Evolutionary conservation across 192 early-diverging fungal genomes (phyloP).

Genomic region (Hyaloraphidium curvatum): DNA sequence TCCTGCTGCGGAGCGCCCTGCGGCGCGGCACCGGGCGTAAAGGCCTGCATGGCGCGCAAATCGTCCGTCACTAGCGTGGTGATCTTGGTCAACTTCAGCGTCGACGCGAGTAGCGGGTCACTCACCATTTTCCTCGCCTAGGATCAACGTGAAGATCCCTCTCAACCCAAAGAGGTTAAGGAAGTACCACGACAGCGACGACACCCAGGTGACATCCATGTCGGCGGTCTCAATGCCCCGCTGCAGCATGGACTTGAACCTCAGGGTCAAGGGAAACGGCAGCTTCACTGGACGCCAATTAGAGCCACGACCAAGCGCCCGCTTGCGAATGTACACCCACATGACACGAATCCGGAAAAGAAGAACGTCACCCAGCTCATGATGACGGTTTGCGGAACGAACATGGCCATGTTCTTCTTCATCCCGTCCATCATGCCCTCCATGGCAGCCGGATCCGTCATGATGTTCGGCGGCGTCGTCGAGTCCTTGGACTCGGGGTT

Average conservation of each 20-base stretch:
- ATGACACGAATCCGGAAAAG: constrained; percentile 91
- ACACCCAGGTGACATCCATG: constrained; percentile 97
- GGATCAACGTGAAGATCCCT: constrained; percentile 74
- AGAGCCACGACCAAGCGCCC: background rate
- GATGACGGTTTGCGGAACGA: constrained; percentile 95
- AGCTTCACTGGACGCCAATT: constrained; percentile 47
- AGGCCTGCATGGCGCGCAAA: constrained; percentile 65
- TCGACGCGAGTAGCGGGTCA: background rate
- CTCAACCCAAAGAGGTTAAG: constrained; percentile 88
- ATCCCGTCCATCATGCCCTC: constrained; percentile 93
- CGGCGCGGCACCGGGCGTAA: constrained; percentile 32
- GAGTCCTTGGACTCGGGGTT: constrained; percentile 43
- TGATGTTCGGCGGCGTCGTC: constrained; percentile 48
- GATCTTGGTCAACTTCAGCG: background rate
- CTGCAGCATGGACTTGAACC: constrained; percentile 97
- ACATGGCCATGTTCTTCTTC: constrained; percentile 94
- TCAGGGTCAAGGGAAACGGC: constrained; percentile 85
- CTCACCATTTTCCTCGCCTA: constrained; percentile 74
- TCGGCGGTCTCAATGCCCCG: constrained; percentile 82
- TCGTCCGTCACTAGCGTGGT: constrained; percentile 21
- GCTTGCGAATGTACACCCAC: constrained; percentile 22
- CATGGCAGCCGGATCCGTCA: constrained; percentile 83
- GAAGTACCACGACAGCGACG: constrained; percentile 96
- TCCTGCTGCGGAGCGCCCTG: constrained; percentile 65
- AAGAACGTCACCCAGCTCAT: constrained; percentile 99